Conservation (phyloP, 139 green algal species). For the Diplosphaera chodatii region DNA sequence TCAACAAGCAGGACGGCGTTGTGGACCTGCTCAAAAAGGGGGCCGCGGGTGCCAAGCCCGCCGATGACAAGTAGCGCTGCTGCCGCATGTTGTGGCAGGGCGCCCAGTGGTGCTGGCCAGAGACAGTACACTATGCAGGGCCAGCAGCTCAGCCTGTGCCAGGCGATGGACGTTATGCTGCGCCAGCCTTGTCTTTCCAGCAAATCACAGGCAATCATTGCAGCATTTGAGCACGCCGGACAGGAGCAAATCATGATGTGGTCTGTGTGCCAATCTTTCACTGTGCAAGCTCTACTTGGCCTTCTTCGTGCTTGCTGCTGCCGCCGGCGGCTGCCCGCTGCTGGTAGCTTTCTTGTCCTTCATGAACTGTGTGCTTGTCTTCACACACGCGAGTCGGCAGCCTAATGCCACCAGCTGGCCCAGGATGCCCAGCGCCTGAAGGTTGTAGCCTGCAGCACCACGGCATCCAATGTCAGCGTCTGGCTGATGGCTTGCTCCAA, state of each 20-base stretch:
- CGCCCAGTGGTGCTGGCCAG: too few relatives aligned
- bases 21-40: constrained; percentile 54
- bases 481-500: too few relatives aligned
- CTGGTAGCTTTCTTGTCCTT: neutral
- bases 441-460: neutral
- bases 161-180: too few relatives aligned
- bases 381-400: neutral
- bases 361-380: neutral
- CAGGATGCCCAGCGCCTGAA: neutral
- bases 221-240: too few relatives aligned
- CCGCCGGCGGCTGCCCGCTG: too few relatives aligned
- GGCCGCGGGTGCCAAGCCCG: neutral
- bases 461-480: neutral
- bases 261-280: neutral
- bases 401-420: neutral
- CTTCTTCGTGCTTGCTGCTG: neutral
- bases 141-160: too few relatives aligned
- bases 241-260: too few relatives aligned
- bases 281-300: neutral
- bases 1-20: constrained; percentile 87
- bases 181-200: too few relatives aligned
- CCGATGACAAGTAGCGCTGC: neutral
- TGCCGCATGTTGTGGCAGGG: neutral
- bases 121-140: too few relatives aligned
- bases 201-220: too few relatives aligned